Base-by-base conservation (phyloP, 352 stramenopile genomes). In the Peronospora belbahrii region DNA sequence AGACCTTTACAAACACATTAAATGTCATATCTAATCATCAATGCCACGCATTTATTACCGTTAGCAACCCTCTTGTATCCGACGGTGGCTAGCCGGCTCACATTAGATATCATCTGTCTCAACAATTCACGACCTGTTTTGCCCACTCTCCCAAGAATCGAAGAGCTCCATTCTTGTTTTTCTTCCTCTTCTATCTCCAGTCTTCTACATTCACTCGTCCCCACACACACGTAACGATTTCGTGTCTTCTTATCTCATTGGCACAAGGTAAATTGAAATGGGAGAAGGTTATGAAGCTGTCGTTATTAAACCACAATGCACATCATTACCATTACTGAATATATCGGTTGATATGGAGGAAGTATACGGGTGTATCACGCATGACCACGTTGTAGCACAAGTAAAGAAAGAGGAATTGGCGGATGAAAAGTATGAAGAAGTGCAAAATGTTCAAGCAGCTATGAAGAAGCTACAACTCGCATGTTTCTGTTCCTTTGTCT, bases 401-500 rank as follows among this genome's bases (percentile, higher is more conserved):
- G n/a, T 52, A 27, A 33, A 42, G 25, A 52, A 62, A 58, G 43
- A 35, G 4, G 35, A 52, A 8, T 7, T 39, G 6, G 22, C 56
- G 17, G 46, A 48, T 14, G 34, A 70, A 9, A 56, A 47, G 6
- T 56, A 67, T n/a, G 59, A 76, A 13, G 52, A 76, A 10, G 33
- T 54, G 23, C 48, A 59, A 23, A 56, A 56, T 1, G 43, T 50
- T 6, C 33, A 70, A 6, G 69, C 64, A 4, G 75, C 75, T 7
- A 67, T 83, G 47, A 64, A 69, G 44, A 89, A 92, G 49, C 62
- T 92, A 28, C 74, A 79, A 33, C 59, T 79, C 20, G 81, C 78
- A 11, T 89, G 77, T 31, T 34, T 77, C 9, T 93, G 94, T 40
- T 95, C 88, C 32, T 70, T 88, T 10, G 45, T 89, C 32, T 99